Evolutionary conservation across 805 yeast genomes (phyloP).

Genomic region (Saturnispora ahearnii): DNA sequence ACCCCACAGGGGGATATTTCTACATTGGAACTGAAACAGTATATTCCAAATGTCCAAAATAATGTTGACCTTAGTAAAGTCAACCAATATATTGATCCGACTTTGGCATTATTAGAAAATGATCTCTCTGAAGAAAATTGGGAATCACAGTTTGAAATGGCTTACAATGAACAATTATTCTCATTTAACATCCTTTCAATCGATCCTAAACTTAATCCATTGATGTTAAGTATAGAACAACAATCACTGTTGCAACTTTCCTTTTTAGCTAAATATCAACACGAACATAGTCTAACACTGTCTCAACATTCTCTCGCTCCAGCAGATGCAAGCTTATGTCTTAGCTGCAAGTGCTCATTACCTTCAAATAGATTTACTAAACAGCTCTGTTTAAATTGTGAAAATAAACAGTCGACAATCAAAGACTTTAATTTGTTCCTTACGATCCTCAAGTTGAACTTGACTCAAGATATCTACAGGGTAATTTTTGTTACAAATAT

Average conservation of each 20-base stretch:
- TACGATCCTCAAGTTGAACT: constrained; percentile 20
- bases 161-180: constrained; percentile 16
- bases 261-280: constrained; percentile 16
- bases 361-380: constrained; percentile 9
- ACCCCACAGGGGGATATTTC: constrained; percentile 11
- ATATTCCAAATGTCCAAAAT: constrained; percentile 3
- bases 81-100: constrained; percentile 11
- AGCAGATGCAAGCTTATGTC: constrained; percentile 11
- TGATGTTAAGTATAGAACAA: constrained; percentile 16
- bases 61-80: constrained; percentile 5
- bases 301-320: constrained; percentile 12
- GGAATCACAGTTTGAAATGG: constrained; percentile 13
- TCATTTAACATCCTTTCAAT: constrained; percentile 18
- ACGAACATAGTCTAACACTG: constrained; percentile 14
- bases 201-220: constrained; percentile 19
- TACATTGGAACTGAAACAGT: constrained; percentile 7
- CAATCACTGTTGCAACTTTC: constrained; percentile 16
- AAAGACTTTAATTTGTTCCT: constrained; percentile 20
- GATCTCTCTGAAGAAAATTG: constrained; percentile 6
- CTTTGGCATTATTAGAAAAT: constrained; percentile 12
- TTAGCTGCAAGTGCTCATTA: constrained; percentile 11
- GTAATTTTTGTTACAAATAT: constrained; percentile 19
- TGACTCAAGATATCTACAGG: constrained; percentile 19
- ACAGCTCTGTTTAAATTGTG: constrained; percentile 22
- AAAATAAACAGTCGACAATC: constrained; percentile 18